phyloP scores from a whole-genome alignment of 2,329 filamentous ascomycete genomes.

The Didymella glomerata region DNA sequence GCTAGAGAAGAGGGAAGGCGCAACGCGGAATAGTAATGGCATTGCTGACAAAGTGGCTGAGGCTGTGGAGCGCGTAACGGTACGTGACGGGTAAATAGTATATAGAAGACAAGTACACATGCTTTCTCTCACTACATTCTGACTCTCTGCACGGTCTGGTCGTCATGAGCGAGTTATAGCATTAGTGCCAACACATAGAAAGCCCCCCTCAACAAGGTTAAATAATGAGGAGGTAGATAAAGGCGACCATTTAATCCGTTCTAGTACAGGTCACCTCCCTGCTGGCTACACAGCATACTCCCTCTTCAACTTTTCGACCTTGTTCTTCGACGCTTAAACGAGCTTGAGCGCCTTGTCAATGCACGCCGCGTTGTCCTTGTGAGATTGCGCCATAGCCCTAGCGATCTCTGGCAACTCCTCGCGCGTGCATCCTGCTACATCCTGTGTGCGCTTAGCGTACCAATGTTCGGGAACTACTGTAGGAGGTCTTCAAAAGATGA shows the following conservation, averaged over 20 bases:
- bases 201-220: no score
- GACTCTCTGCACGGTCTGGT: not conserved
- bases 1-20: constrained; percentile 17
- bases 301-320: not conserved
- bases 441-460: not conserved
- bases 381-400: not conserved
- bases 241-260: no score
- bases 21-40: constrained; percentile 12
- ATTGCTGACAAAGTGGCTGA: constrained; percentile 22
- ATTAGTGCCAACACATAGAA: no score
- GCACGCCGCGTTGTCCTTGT: not conserved
- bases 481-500: no score
- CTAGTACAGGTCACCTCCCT: no score
- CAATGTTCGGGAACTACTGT: no score
- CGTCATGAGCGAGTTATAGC: no score
- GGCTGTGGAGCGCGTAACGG: constrained; percentile 24
- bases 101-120: not conserved
- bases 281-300: not conserved
- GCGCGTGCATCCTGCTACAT: not conserved
- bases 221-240: no score
- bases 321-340: not conserved
- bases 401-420: not conserved
- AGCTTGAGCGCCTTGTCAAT: not conserved
- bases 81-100: constrained; percentile 16
- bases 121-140: not conserved